Percentiles rank a stretch among this genome's conserved stretches.
Evolutionary conservation across 805 yeast genomes (phyloP).

Genomic region (Hanseniaspora occidentalis): DNA sequence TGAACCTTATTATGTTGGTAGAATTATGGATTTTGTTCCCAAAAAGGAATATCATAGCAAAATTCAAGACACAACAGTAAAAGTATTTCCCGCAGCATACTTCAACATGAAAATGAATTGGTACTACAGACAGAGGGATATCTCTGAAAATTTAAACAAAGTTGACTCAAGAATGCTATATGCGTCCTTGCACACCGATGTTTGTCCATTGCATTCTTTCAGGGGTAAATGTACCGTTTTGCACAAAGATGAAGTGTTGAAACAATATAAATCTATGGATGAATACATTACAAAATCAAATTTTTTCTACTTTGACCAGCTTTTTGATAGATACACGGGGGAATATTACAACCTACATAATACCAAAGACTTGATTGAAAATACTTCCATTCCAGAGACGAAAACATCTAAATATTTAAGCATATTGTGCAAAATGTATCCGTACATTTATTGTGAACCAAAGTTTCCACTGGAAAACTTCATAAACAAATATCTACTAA

Average conservation of each 20-base stretch:
- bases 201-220: constrained; percentile 61
- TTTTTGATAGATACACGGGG: constrained; percentile 78
- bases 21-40: constrained; percentile 59
- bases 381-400: constrained; percentile 28
- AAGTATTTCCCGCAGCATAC: constrained; percentile 35
- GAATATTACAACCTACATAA: constrained; percentile 69
- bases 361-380: constrained; percentile 40
- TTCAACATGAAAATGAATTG: constrained; percentile 68
- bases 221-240: constrained; percentile 66
- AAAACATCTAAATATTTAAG: constrained; percentile 36
- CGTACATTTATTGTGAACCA: constrained; percentile 61
- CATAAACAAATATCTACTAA: constrained; percentile 14
- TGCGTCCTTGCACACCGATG: constrained; percentile 78
- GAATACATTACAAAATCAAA: constrained; percentile 47
- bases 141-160: constrained; percentile 27
- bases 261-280: constrained; percentile 28
- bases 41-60: constrained; percentile 12
- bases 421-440: constrained; percentile 56
- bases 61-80: constrained; percentile 10
- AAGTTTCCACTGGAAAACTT: constrained; percentile 19
- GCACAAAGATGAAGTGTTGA: constrained; percentile 54
- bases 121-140: constrained; percentile 84
- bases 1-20: constrained; percentile 84
- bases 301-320: constrained; percentile 70
- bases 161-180: constrained; percentile 62